These are phyloP conservation scores for Penstemon barbatus DNA, from an alignment of 257 asterid genomes.

Conservation along the genomic window DNA sequence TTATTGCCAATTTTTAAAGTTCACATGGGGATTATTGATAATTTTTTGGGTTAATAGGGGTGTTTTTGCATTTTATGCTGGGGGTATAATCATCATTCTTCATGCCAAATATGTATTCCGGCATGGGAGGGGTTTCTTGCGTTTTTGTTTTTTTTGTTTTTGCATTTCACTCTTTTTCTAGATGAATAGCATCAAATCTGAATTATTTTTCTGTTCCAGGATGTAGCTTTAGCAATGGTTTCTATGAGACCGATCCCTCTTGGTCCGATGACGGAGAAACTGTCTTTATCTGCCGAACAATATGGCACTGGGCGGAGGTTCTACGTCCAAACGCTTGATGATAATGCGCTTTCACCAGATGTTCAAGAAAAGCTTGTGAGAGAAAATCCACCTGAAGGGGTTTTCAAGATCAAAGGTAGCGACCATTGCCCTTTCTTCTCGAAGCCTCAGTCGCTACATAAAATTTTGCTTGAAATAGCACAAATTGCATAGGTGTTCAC, in stretches of 20 bases:
- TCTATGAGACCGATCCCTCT: constrained; percentile 73
- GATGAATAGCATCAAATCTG: no score
- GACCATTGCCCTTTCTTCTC: constrained; percentile 99
- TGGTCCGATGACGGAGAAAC: constrained; percentile 69
- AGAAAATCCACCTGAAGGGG: constrained; percentile 87
- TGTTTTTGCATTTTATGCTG: no score
- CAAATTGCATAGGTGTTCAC: constrained; percentile 54
- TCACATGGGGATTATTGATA: no score
- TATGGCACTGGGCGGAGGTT: constrained; percentile 73
- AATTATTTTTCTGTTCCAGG: constrained; percentile 36
- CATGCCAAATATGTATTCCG: no score
- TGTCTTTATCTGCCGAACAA: constrained; percentile 44
- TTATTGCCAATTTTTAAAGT: no score
- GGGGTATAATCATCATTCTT: no score
- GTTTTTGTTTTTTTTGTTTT: no score
- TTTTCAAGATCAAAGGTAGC: constrained; percentile 88
- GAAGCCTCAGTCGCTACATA: constrained; percentile 87
- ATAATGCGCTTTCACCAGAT: constrained; percentile 77
- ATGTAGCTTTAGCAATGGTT: constrained; percentile 75
- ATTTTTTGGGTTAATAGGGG: no score
- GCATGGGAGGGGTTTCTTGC: no score
- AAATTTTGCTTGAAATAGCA: constrained; percentile 83
- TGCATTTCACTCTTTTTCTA: no score
- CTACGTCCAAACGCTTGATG: constrained; percentile 80
- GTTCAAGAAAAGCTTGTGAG: constrained; percentile 91